Evolutionary conservation across 1,284 basidiomycete genomes (phyloP).

Genomic region (Schizopora paradoxa): DNA sequence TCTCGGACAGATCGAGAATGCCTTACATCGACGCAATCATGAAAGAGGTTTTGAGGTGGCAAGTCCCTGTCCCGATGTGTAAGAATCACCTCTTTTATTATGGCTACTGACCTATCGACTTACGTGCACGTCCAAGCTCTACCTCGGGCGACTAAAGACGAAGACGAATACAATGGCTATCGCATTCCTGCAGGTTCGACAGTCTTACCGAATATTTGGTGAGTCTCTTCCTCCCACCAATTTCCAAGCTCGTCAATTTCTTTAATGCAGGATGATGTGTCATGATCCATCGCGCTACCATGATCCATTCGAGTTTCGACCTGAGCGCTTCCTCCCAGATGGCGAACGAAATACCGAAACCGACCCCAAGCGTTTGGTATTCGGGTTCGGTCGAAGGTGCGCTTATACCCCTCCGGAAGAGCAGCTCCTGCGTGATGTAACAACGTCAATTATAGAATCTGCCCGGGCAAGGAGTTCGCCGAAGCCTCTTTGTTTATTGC

Average conservation of each 20-base stretch:
- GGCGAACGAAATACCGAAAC: background rate
- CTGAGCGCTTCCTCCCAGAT: slow-evolving; percentile 15
- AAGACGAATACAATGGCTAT: slow-evolving; percentile 11
- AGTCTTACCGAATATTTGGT: slow-evolving; percentile 12
- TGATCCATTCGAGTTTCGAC: slow-evolving; percentile 16
- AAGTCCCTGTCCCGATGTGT: slow-evolving; percentile 17
- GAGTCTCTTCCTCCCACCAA: background rate
- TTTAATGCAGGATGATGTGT: slow-evolving; percentile 11
- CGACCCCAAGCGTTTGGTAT: slow-evolving; percentile 14
- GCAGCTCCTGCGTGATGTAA: no score
- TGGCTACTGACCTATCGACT: background rate
- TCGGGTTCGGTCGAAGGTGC: slow-evolving; percentile 11
- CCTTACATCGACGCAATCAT: slow-evolving; percentile 26
- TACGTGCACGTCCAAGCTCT: background rate
- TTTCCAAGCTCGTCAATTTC: background rate
- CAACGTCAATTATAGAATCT: slow-evolving; percentile 17
- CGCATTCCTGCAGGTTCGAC: slow-evolving; percentile 11
- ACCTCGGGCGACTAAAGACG: slow-evolving; percentile 6
- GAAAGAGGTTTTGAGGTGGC: slow-evolving; percentile 28
- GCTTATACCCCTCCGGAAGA: no score
- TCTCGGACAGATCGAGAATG: slow-evolving; percentile 23
- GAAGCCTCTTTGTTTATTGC: slow-evolving; percentile 21
- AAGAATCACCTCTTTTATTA: background rate
- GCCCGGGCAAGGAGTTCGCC: slow-evolving; percentile 31
- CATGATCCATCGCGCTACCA: slow-evolving; percentile 11